Percentiles rank a stretch among this genome's conserved stretches.
Conservation (phyloP, 2,329 filamentous ascomycete species). For the Trichoderma afroharzianum region DNA sequence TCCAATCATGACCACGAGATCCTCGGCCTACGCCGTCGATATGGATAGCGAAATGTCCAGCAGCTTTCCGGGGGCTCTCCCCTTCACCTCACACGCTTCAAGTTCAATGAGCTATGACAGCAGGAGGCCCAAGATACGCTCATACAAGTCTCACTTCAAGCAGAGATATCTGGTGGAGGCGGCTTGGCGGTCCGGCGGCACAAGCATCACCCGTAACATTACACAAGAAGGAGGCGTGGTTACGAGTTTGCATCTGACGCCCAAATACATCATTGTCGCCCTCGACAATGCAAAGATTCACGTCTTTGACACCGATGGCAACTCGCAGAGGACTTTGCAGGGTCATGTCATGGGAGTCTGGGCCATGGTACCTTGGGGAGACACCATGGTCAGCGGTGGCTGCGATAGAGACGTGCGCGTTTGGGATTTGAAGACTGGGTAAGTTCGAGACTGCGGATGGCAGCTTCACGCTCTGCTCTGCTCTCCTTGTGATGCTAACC, state of each 20-base stretch:
- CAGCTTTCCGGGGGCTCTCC: conserved; percentile 45
- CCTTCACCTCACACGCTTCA: conserved; percentile 34
- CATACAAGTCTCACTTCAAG: conserved; percentile 96
- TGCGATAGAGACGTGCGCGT: conserved; percentile 96
- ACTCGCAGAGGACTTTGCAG: conserved; percentile 81
- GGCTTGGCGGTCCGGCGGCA: conserved; percentile 91
- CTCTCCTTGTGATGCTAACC: conserved; percentile 20
- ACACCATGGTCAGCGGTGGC: conserved; percentile 89
- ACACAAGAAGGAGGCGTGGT: conserved; percentile 96
- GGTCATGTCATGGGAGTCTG: conserved; percentile 99
- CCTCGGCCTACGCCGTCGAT: conserved; percentile 29
- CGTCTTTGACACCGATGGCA: conserved; percentile 89
- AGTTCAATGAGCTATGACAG: conserved; percentile 56
- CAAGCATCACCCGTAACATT: conserved; percentile 78
- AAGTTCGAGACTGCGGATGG: conserved; percentile 32
- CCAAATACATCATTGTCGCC: conserved; percentile 95
- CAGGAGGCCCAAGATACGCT: conserved; percentile 62
- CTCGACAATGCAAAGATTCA: conserved; percentile 98
- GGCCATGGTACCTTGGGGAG: conserved; percentile 98
- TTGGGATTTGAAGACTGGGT: conserved; percentile 94
- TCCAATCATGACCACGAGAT: conserved; percentile 29
- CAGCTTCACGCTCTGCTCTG: not conserved
- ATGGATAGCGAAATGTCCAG: conserved; percentile 34
- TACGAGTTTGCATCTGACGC: conserved; percentile 87
- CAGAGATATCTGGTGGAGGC: conserved; percentile 96